A percentile compares a stretch with the other conserved stretches of the same genome.
Evolutionary conservation across 2,329 filamentous ascomycete species (phyloP).

Genomic region (Westerdykella ornata): DNA sequence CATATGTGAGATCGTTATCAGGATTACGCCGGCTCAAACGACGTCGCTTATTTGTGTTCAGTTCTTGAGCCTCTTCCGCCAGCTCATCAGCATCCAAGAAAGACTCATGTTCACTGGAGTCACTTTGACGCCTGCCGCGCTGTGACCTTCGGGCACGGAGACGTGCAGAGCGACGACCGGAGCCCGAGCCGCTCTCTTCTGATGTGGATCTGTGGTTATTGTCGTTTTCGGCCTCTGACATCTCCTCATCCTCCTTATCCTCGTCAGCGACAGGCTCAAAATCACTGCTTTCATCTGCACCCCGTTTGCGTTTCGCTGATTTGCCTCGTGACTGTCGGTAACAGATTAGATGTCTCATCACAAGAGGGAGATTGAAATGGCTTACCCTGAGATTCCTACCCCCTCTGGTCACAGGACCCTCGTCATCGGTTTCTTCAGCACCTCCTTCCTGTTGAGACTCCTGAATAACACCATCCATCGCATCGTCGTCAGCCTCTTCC

Average conservation of each 20-base stretch:
- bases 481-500: slow-evolving; percentile 24
- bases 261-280: slow-evolving; percentile 56
- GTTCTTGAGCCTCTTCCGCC: slow-evolving; percentile 53
- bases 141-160: slow-evolving; percentile 45
- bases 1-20: slow-evolving; percentile 46
- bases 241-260: slow-evolving; percentile 49
- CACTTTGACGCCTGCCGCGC: slow-evolving; percentile 42
- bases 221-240: slow-evolving; percentile 48
- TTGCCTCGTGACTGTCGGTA: slow-evolving; percentile 22
- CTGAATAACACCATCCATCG: slow-evolving; percentile 36
- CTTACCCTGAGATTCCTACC: slow-evolving; percentile 35
- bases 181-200: slow-evolving; percentile 32
- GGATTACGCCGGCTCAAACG: slow-evolving; percentile 26
- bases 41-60: slow-evolving; percentile 46
- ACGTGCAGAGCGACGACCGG: slow-evolving; percentile 48
- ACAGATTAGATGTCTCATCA: slow-evolving; percentile 13
- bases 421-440: slow-evolving; percentile 45
- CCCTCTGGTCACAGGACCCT: slow-evolving; percentile 48
- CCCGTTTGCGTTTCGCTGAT: slow-evolving; percentile 34
- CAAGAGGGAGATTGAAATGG: background rate
- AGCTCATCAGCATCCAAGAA: slow-evolving; percentile 43
- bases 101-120: slow-evolving; percentile 45
- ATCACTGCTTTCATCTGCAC: slow-evolving; percentile 54
- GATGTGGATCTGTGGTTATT: slow-evolving; percentile 37
- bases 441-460: slow-evolving; percentile 38